Conservation (phyloP, 2,329 filamentous ascomycete species). For the Diaporthe caulivora region DNA sequence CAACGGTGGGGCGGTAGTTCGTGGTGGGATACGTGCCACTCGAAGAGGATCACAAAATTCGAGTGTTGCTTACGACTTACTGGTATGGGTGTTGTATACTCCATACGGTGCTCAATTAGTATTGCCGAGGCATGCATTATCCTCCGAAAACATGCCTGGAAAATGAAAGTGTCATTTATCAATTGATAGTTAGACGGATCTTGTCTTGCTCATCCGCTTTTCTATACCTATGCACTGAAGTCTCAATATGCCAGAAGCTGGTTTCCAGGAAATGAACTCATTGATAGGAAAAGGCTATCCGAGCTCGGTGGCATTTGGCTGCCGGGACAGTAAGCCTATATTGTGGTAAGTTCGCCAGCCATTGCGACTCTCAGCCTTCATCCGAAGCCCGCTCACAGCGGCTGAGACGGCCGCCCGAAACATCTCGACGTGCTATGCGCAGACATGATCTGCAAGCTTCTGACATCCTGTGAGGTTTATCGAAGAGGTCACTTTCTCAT, state of each 20-base stretch:
- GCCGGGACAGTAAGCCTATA: background rate
- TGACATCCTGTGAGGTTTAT: background rate
- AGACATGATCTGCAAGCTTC: conserved; percentile 10
- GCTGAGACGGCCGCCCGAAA: conserved; percentile 22
- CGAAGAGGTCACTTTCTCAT: background rate
- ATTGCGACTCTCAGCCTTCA: conserved; percentile 2
- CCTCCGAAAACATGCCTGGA: too few species aligned
- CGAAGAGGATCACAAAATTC: background rate
- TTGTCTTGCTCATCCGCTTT: background rate
- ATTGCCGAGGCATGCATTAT: background rate
- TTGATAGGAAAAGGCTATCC: background rate
- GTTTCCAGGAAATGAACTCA: too few species aligned
- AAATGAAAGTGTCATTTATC: too few species aligned
- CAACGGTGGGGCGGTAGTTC: background rate
- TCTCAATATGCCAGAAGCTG: too few species aligned
- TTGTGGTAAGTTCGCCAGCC: background rate
- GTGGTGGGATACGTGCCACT: background rate
- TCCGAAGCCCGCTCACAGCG: background rate
- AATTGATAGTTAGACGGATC: too few species aligned
- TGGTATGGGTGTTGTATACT: too few species aligned
- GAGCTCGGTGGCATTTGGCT: background rate
- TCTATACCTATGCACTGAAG: too few species aligned
- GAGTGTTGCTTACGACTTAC: background rate
- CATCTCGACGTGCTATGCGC: background rate
- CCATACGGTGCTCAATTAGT: too few species aligned